phyloP scores from a whole-genome alignment of 768 basidiomycete genomes.

The Lactifluus rugatus region DNA sequence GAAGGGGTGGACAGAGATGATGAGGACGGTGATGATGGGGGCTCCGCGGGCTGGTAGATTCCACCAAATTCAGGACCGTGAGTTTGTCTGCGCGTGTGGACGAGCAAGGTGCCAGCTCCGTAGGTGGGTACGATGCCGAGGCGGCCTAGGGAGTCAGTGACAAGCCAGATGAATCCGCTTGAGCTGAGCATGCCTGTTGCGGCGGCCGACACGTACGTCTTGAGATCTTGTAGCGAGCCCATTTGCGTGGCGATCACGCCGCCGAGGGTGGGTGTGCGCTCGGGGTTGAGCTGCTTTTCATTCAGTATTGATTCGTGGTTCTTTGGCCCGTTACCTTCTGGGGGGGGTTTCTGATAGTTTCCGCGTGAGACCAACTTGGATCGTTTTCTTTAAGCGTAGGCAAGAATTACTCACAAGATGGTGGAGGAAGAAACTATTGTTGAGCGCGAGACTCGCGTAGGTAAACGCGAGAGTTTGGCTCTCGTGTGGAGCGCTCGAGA shows the following conservation, averaged over 20 bases:
- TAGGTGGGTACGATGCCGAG: slow-evolving; percentile 77
- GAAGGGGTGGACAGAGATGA: background rate
- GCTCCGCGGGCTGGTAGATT: slow-evolving; percentile 6
- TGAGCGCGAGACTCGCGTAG: slow-evolving; percentile 85
- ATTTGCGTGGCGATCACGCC: slow-evolving; percentile 39
- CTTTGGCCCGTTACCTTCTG: slow-evolving; percentile 17
- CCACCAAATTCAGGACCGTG: slow-evolving; percentile 1
- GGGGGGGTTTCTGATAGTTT: slow-evolving; percentile 27
- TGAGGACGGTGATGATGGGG: background rate
- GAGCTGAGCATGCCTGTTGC: slow-evolving; percentile 62
- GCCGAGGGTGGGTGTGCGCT: slow-evolving; percentile 30
- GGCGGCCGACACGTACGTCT: slow-evolving; percentile 67
- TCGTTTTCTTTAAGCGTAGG: background rate
- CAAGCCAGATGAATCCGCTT: slow-evolving; percentile 83
- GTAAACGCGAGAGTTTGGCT: slow-evolving; percentile 68
- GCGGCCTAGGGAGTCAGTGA: slow-evolving; percentile 51
- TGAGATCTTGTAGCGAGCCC: slow-evolving; percentile 56
- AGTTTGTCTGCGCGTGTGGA: slow-evolving; percentile 29
- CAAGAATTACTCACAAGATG: slow-evolving; percentile 60
- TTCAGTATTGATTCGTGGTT: slow-evolving; percentile 27
- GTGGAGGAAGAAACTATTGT: slow-evolving; percentile 92
- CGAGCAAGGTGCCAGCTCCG: slow-evolving; percentile 80
- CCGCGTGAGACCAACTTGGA: too few species aligned
- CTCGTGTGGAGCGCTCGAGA: slow-evolving; percentile 50
- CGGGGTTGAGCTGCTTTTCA: slow-evolving; percentile 21